Evolutionary conservation across 2,329 filamentous ascomycete species (phyloP).

Genomic region (Fonsecaea nubica): DNA sequence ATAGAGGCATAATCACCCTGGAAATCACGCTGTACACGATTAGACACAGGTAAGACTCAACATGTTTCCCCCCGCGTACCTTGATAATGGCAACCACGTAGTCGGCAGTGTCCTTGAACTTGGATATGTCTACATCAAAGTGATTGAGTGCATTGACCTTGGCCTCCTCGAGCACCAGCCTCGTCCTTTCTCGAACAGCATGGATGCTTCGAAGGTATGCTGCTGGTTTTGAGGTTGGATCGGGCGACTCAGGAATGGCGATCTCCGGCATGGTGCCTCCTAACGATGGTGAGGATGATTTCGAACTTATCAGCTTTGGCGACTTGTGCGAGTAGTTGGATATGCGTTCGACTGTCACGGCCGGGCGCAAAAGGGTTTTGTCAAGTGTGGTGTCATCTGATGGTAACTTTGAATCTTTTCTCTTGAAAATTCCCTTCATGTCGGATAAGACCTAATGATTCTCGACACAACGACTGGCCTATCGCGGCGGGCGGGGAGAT

Average conservation of each 20-base stretch:
- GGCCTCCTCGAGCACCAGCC: constrained; percentile 76
- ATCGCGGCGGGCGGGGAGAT: constrained; percentile 16
- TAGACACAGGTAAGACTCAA: background rate
- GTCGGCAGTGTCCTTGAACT: constrained; percentile 80
- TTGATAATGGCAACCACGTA: constrained; percentile 96
- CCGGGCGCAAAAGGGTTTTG: constrained; percentile 25
- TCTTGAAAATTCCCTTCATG: constrained; percentile 58
- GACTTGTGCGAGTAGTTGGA: constrained; percentile 40
- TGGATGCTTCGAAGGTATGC: constrained; percentile 90
- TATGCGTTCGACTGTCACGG: constrained; percentile 32
- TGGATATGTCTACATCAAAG: constrained; percentile 85
- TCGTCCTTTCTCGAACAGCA: constrained; percentile 80
- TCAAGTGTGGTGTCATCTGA: constrained; percentile 23
- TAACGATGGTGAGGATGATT: constrained; percentile 30
- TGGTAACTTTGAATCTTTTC: constrained; percentile 52
- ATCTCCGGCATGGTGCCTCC: constrained; percentile 64
- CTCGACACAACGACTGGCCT: constrained; percentile 16
- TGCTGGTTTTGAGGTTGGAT: constrained; percentile 84
- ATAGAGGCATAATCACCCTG: constrained; percentile 73
- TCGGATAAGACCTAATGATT: constrained; percentile 32
- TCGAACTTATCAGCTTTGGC: constrained; percentile 35
- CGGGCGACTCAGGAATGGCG: constrained; percentile 81
- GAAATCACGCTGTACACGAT: constrained; percentile 67
- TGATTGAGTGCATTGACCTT: constrained; percentile 78
- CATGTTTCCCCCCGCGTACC: constrained; percentile 59